Evolutionary conservation across 495 filamentous ascomycete genomes (phyloP).

Genomic region (Tuber borchii): DNA sequence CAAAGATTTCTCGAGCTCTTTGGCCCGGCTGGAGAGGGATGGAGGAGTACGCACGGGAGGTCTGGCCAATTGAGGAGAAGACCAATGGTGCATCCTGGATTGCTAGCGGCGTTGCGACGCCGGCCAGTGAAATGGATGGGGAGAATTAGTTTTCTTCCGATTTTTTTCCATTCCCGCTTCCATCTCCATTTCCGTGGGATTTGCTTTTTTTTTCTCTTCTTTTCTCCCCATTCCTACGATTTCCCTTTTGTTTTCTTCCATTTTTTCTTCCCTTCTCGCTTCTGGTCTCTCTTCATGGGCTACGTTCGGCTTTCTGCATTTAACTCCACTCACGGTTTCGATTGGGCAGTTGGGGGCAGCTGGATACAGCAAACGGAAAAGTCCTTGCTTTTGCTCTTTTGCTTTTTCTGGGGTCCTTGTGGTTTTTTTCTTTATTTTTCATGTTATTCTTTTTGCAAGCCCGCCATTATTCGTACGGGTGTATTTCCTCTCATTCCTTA

Average conservation of each 20-base stretch:
- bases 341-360: slow-evolving; percentile 1
- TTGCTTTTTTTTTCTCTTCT: not conserved
- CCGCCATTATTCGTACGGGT: not conserved
- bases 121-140: slow-evolving; percentile 27
- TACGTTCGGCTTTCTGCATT: slow-evolving; percentile 1
- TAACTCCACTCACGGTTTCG: not conserved
- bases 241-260: not conserved
- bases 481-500: not conserved
- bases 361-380: not conserved
- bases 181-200: not conserved
- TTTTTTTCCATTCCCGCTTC: not conserved
- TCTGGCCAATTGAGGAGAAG: slow-evolving; percentile 88
- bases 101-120: slow-evolving; percentile 32
- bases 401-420: not conserved
- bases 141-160: slow-evolving; percentile 14
- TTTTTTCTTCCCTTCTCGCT: not conserved
- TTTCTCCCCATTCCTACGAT: not conserved
- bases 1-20: slow-evolving; percentile 50
- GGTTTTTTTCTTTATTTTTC: not conserved
- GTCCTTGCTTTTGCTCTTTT: not conserved
- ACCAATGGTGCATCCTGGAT: slow-evolving; percentile 84
- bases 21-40: slow-evolving; percentile 90
- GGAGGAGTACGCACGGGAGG: slow-evolving; percentile 92
- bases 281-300: not conserved
- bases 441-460: not conserved